Evolutionary conservation across 192 early-diverging fungal species (phyloP), one percentile per base, ranked within the genome.

Genomic region (Coemansia interrupta): DNA sequence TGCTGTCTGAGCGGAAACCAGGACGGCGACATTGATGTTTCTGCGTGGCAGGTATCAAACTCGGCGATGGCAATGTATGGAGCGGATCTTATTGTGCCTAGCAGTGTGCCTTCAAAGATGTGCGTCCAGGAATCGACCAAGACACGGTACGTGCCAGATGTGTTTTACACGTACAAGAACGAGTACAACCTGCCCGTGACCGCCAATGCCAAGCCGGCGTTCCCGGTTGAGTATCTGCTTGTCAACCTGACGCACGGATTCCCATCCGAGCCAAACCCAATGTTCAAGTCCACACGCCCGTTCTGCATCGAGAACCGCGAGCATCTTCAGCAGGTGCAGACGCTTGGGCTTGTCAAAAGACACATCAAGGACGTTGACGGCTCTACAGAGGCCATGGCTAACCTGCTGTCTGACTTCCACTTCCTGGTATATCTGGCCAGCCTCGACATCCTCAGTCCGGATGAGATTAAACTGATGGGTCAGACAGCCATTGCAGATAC

Each of bases 161-260:
- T 99, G 17, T 93, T 96, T 64, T 99, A 96, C 82, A 90, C 89
- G 69, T 94, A 91, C 72, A 92, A 86, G 64, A 99, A 99, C 82
- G 85, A 96, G 67, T 99, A 99, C 75, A 87, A 87, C 17, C 68
- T 93, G 11, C 70, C 85, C 32, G 95, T 97, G 5, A 83, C 92
- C 53, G 85, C 92, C 46, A 83, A 88, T 24, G 95, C 96, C 18
- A 94, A 95, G 62, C 95, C 95, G 0, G 90, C 92, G 4, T 99
- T 97, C 64, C 96, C 96, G 0, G 88, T 97, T 1, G 95, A 99
- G 59, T 97, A 99, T 63, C 83, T 99, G 18, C 77, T 99, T 26
- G 90, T 97, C 20, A 96, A 94, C 58, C 63, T 89, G 10, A 93
- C 95, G 5, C 84, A 95, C 52, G 97, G 97, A 3, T 96, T 94